Evolutionary conservation across 257 asterid genomes (phyloP).

Genomic region (Ajuga chamaepitys): DNA sequence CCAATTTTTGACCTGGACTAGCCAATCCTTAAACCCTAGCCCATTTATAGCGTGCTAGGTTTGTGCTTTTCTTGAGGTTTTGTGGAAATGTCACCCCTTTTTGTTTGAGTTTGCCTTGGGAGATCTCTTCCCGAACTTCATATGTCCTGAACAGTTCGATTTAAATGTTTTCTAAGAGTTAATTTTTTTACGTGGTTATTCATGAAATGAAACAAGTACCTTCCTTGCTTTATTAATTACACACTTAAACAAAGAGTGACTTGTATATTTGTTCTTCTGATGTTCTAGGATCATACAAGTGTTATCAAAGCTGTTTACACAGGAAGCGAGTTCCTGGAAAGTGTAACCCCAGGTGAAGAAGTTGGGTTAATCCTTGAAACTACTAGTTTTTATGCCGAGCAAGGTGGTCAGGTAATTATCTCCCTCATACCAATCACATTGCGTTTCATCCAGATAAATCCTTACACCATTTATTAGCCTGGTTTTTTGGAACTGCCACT

Average conservation of each 20-base stretch:
- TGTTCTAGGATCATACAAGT: slow-evolving; percentile 67
- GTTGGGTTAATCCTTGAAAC: slow-evolving; percentile 81
- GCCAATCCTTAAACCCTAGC: too few relatives aligned
- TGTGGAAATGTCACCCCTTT: background rate
- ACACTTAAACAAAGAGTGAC: background rate
- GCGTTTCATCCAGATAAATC: background rate
- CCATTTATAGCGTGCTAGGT: background rate
- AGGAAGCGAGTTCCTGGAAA: slow-evolving; percentile 67
- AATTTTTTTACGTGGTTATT: background rate
- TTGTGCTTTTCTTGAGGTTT: background rate
- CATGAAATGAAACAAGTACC: background rate
- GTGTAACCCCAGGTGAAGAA: slow-evolving; percentile 57
- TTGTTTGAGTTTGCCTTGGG: background rate
- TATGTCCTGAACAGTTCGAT: background rate
- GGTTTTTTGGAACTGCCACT: slow-evolving; percentile 1
- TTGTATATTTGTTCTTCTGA: slow-evolving; percentile 9
- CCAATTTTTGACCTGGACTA: too few relatives aligned
- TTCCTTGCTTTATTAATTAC: background rate
- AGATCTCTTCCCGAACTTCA: background rate
- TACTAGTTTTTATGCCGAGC: slow-evolving; percentile 95
- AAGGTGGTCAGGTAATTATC: slow-evolving; percentile 94
- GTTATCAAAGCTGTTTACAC: slow-evolving; percentile 81
- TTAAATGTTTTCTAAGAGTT: background rate
- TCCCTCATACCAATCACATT: background rate
- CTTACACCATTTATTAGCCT: background rate